Percentiles rank a stretch among this genome's conserved stretches.
Conservation (phyloP, 73 alveolate genomes). For the Uronychia setigera region DNA sequence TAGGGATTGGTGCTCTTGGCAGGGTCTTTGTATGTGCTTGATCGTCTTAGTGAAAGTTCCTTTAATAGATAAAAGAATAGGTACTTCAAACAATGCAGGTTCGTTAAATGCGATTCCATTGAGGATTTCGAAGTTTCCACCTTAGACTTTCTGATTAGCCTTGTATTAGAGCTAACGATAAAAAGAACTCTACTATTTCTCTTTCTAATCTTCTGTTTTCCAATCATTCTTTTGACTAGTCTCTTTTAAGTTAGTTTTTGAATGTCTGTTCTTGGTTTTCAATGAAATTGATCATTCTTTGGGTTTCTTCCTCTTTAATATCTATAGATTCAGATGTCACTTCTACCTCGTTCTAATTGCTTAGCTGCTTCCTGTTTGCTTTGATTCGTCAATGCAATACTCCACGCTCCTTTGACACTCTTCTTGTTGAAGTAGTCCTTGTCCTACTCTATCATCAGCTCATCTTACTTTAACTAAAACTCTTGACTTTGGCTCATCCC, state of each 20-base stretch:
- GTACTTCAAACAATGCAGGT: constrained; percentile 2
- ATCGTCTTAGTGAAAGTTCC: constrained; percentile 26
- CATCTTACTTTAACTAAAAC: not conserved
- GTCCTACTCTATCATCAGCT: constrained; percentile 7
- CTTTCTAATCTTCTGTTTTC: not conserved
- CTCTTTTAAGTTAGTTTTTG: too few relatives aligned
- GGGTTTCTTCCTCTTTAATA: not conserved
- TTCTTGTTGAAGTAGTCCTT: constrained; percentile 10
- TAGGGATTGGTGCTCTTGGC: not conserved
- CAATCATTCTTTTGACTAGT: not conserved
- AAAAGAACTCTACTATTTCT: not conserved
- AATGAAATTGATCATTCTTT: not conserved
- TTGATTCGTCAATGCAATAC: not conserved
- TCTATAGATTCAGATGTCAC: not conserved
- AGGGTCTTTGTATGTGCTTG: constrained; percentile 35
- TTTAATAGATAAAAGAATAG: not conserved
- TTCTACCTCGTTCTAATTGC: not conserved
- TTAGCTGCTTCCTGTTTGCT: constrained; percentile 7
- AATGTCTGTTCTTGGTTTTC: not conserved
- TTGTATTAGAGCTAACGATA: not conserved
- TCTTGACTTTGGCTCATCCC: constrained; percentile 38
- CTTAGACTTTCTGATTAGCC: not conserved
- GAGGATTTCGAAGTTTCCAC: not conserved
- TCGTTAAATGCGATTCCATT: not conserved
- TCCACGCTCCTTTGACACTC: constrained; percentile 10